Conservation (phyloP, 495 filamentous ascomycete species). For the Symbiotaphrina buchneri region DNA sequence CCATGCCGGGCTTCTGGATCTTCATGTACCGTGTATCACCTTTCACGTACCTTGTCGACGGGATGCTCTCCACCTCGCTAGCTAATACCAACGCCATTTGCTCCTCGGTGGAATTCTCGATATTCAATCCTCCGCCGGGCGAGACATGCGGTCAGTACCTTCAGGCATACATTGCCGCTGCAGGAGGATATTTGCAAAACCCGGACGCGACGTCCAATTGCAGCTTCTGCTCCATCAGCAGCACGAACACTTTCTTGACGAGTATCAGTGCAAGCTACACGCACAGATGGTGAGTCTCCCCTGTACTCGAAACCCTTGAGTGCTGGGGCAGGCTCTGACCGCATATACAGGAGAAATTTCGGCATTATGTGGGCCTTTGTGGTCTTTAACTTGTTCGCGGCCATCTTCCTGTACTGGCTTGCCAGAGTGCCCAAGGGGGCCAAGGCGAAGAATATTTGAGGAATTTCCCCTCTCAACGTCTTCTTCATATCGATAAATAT, state of each 20-base stretch:
- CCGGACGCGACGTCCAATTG: slow-evolving; percentile 28
- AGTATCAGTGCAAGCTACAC: slow-evolving; percentile 22
- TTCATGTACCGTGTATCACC: slow-evolving; percentile 69
- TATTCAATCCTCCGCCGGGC: slow-evolving; percentile 25
- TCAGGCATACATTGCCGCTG: slow-evolving; percentile 17
- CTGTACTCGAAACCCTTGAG: too few species aligned
- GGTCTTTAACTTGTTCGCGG: slow-evolving; percentile 53
- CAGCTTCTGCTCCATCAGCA: slow-evolving; percentile 30
- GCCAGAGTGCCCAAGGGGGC: slow-evolving; percentile 49
- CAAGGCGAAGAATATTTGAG: slow-evolving; percentile 16
- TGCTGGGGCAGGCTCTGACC: too few species aligned
- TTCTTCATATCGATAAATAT: too few species aligned
- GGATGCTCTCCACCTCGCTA: slow-evolving; percentile 36
- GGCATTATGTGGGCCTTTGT: slow-evolving; percentile 50
- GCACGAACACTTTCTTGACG: slow-evolving; percentile 40
- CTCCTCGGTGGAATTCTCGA: slow-evolving; percentile 32
- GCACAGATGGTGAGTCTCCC: slow-evolving; percentile 42
- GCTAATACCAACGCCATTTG: slow-evolving; percentile 36
- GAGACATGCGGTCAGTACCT: slow-evolving; percentile 37
- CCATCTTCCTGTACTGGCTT: slow-evolving; percentile 59
- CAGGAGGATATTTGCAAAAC: slow-evolving; percentile 30
- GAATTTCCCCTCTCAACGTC: too few species aligned
- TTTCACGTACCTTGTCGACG: slow-evolving; percentile 45
- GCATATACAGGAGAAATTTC: too few species aligned
- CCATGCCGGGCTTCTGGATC: slow-evolving; percentile 56